A percentile compares a stretch with the other conserved stretches of the same genome.
These are phyloP conservation scores for Botrytis galanthina DNA, from an alignment of 2,329 filamentous ascomycete species.

Conservation along the genomic window DNA sequence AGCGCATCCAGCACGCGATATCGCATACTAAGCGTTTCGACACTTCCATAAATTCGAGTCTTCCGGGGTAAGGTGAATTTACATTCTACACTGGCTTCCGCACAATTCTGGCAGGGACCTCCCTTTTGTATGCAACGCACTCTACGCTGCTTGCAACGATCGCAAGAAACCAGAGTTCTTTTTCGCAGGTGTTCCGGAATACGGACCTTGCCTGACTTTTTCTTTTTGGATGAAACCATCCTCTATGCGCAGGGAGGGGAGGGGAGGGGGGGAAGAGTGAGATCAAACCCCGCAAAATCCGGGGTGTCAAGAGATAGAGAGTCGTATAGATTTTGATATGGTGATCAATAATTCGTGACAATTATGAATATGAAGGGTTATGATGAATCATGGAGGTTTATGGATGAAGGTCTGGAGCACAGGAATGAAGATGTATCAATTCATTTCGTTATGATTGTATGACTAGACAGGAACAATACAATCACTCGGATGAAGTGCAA, in stretches of 20 bases:
- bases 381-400: background rate
- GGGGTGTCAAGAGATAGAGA: background rate
- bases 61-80: slow-evolving; percentile 46
- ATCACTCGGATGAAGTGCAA: background rate
- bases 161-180: slow-evolving; percentile 40
- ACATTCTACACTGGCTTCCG: slow-evolving; percentile 42
- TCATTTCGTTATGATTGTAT: background rate
- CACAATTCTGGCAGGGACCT: slow-evolving; percentile 41
- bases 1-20: slow-evolving; percentile 45
- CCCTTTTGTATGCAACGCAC: slow-evolving; percentile 40
- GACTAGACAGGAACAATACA: background rate
- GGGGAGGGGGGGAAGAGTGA: background rate
- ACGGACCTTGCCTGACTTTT: slow-evolving; percentile 38
- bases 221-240: slow-evolving; percentile 19
- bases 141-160: slow-evolving; percentile 41
- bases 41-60: slow-evolving; percentile 46
- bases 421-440: background rate
- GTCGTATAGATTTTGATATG: background rate
- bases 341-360: background rate
- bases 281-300: background rate
- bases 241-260: slow-evolving; percentile 21
- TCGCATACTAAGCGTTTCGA: slow-evolving; percentile 45
- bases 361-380: background rate
- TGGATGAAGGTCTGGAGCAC: background rate
- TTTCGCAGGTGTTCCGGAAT: slow-evolving; percentile 40